Percentiles rank a stretch among this genome's conserved stretches.
Evolutionary conservation across 2,329 filamentous ascomycete genomes (phyloP).

Genomic region (Xylaria sp.): DNA sequence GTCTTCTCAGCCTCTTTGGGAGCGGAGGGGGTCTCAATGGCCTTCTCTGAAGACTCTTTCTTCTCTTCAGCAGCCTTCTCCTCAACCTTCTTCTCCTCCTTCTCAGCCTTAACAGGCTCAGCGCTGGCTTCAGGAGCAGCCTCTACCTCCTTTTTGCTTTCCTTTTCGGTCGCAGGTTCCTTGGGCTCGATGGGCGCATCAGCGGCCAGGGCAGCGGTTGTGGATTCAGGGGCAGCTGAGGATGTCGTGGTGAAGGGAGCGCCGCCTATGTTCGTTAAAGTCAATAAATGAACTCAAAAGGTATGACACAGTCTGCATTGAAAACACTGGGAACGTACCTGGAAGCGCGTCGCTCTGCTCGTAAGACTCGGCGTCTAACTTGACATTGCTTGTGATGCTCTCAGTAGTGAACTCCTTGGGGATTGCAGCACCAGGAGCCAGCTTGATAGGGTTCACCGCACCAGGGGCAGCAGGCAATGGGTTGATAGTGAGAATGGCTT

Average conservation of each 20-base stretch:
- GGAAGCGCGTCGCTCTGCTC: slow-evolving; percentile 67
- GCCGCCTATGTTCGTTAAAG: slow-evolving; percentile 21
- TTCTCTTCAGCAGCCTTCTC: slow-evolving; percentile 68
- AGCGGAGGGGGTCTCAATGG: slow-evolving; percentile 54
- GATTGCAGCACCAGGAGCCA: slow-evolving; percentile 75
- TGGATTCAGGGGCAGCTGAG: slow-evolving; percentile 40
- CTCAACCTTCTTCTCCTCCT: slow-evolving; percentile 63
- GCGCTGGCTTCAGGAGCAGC: slow-evolving; percentile 63
- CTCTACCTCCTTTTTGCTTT: slow-evolving; percentile 64
- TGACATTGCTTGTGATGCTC: slow-evolving; percentile 65
- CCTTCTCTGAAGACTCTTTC: slow-evolving; percentile 59
- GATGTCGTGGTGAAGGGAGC: slow-evolving; percentile 20
- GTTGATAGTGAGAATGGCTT: slow-evolving; percentile 45
- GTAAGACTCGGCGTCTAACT: slow-evolving; percentile 79
- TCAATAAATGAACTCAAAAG: slow-evolving; percentile 5
- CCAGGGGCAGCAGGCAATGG: slow-evolving; percentile 59
- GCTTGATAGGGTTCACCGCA: slow-evolving; percentile 71
- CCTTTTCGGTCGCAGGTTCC: slow-evolving; percentile 60
- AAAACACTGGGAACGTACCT: slow-evolving; percentile 31
- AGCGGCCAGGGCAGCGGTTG: slow-evolving; percentile 38
- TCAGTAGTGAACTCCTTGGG: slow-evolving; percentile 64
- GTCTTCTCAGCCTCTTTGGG: slow-evolving; percentile 54
- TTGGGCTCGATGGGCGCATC: slow-evolving; percentile 41
- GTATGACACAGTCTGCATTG: neutral
- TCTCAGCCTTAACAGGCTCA: slow-evolving; percentile 41